Conservation (phyloP, 352 stramenopile genomes). For the Phytophthora nicotianae region DNA sequence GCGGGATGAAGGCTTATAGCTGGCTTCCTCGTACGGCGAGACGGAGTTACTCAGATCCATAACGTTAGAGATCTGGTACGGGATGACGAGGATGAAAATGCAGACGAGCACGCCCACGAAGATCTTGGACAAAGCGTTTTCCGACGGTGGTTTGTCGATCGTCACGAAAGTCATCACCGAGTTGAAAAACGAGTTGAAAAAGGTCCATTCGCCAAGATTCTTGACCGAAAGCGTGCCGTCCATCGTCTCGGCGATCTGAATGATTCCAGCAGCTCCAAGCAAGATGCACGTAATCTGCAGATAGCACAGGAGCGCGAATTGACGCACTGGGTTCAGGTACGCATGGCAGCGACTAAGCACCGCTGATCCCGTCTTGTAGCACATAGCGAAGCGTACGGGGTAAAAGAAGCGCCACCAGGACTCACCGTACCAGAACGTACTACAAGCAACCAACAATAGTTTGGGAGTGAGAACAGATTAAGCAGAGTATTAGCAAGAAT, state of each 20-base stretch:
- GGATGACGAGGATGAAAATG: conserved; percentile 85
- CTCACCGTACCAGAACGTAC: conserved; percentile 78
- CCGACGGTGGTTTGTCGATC: conserved; percentile 81
- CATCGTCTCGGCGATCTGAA: conserved; percentile 87
- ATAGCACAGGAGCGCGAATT: conserved; percentile 86
- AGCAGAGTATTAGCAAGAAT: background rate
- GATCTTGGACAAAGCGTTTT: conserved; percentile 82
- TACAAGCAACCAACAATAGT: conserved; percentile 27
- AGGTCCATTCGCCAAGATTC: conserved; percentile 82
- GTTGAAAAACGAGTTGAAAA: conserved; percentile 91
- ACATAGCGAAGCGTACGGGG: conserved; percentile 83
- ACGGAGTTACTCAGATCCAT: conserved; percentile 81
- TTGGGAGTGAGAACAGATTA: background rate
- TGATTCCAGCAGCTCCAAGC: conserved; percentile 75
- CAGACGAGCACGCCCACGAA: conserved; percentile 85
- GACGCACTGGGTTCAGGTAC: conserved; percentile 76
- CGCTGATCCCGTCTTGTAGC: conserved; percentile 74
- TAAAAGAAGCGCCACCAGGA: conserved; percentile 87
- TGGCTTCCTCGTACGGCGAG: conserved; percentile 73
- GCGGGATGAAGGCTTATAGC: conserved; percentile 66
- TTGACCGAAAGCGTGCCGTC: conserved; percentile 55
- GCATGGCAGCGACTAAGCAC: conserved; percentile 83
- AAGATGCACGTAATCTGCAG: conserved; percentile 83
- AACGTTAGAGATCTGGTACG: conserved; percentile 85
- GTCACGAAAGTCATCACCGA: conserved; percentile 89